Evolutionary conservation across 116 monocot species (phyloP).

Genomic region (Papilionanthe hybrid): DNA sequence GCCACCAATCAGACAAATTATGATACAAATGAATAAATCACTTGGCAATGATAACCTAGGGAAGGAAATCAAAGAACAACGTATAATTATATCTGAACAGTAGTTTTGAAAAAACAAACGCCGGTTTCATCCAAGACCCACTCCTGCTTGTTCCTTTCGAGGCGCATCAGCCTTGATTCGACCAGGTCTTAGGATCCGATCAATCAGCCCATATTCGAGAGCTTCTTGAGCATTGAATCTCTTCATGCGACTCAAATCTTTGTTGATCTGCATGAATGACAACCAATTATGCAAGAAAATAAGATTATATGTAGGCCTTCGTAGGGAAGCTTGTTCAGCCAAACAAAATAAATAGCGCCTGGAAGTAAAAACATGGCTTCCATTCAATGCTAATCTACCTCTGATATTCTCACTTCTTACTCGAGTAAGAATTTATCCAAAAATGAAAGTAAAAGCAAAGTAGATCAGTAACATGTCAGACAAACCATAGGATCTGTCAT

Average conservation of each 20-base stretch:
- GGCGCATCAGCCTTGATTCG: constrained; percentile 72
- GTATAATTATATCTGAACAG: not conserved
- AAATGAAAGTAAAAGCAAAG: no score
- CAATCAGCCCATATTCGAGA: constrained; percentile 85
- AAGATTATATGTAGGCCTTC: not conserved
- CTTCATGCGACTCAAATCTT: constrained; percentile 77
- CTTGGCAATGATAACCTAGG: not conserved
- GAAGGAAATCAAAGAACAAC: not conserved
- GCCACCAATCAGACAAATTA: not conserved
- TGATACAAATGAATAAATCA: not conserved
- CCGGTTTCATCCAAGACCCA: constrained; percentile 54
- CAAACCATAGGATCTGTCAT: no score
- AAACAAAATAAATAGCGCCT: no score
- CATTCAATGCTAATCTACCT: no score
- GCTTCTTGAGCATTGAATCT: constrained; percentile 84
- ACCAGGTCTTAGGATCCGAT: constrained; percentile 68
- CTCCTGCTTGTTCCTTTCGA: constrained; percentile 34
- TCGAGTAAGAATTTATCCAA: no score
- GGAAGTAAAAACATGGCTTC: no score
- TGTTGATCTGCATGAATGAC: constrained; percentile 48
- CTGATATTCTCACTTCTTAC: no score
- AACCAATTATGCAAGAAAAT: not conserved
- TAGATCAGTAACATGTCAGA: no score
- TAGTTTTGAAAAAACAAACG: not conserved
- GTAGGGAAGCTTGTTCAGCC: not conserved